Conservation (phyloP, 805 yeast genomes). For the Nakazawaea ernobii region DNA sequence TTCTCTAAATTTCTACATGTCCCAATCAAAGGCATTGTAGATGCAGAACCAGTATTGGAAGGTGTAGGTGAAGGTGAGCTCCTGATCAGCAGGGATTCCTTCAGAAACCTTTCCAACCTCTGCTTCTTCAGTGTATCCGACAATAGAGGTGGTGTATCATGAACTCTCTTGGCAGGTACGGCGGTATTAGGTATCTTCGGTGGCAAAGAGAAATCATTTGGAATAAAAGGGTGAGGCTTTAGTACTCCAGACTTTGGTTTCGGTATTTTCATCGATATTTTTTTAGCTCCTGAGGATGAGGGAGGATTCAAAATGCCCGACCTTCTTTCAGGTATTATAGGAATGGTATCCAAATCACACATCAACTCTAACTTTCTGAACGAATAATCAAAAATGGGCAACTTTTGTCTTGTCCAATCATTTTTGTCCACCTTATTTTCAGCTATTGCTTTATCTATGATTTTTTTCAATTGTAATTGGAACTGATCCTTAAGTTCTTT, state of each 20-base stretch:
- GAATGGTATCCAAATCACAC: conserved; percentile 1
- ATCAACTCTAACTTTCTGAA: conserved; percentile 9
- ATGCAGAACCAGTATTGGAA: conserved; percentile 7
- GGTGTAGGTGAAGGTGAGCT: conserved; percentile 12
- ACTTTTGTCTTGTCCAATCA: conserved; percentile 46
- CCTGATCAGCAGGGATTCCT: conserved; percentile 17
- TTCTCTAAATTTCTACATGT: conserved; percentile 64
- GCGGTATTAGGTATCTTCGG: background rate
- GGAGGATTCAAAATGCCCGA: background rate
- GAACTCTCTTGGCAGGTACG: conserved; percentile 8
- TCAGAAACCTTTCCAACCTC: conserved; percentile 45
- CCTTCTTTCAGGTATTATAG: conserved; percentile 3
- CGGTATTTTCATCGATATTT: conserved; percentile 9
- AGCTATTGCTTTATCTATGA: conserved; percentile 44
- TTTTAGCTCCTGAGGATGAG: conserved; percentile 4
- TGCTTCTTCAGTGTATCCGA: conserved; percentile 32
- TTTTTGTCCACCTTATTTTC: conserved; percentile 38
- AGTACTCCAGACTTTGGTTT: conserved; percentile 7
- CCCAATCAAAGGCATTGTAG: conserved; percentile 44
- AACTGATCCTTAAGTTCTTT: conserved; percentile 29
- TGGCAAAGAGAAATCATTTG: background rate
- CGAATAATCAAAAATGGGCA: conserved; percentile 38
- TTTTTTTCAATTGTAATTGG: conserved; percentile 42
- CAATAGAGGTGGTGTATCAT: conserved; percentile 15
- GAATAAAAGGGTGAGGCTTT: conserved; percentile 1